A percentile compares a stretch with the other conserved stretches of the same genome.
Conservation (phyloP, 2,329 filamentous ascomycete genomes). For the Cladosporium sp. region DNA sequence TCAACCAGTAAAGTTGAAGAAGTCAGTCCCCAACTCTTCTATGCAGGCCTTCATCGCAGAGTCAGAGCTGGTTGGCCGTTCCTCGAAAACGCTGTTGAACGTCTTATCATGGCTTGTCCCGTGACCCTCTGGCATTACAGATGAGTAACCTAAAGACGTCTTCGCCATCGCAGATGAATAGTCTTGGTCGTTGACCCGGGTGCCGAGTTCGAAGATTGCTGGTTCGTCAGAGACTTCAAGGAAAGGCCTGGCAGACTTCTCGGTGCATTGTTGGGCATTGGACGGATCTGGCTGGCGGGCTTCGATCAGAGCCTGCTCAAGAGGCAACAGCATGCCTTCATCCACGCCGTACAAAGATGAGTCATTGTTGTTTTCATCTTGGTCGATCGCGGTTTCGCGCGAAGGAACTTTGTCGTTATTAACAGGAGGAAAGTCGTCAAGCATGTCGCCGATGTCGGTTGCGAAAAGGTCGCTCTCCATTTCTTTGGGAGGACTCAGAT, state of each 20-base stretch:
- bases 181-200: not conserved
- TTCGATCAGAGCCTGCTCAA: not conserved
- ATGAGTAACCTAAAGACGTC: not conserved
- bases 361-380: not conserved
- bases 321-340: not conserved
- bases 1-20: conserved; percentile 29
- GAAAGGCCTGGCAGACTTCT: not conserved
- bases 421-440: conserved; percentile 16
- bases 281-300: not conserved
- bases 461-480: not conserved
- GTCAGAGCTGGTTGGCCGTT: conserved; percentile 15
- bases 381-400: not conserved
- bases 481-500: not conserved
- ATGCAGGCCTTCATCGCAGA: conserved; percentile 30
- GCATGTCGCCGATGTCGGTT: conserved; percentile 25
- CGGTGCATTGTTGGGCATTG: not conserved
- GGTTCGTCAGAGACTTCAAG: conserved; percentile 12
- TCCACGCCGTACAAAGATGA: not conserved
- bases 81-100: not conserved
- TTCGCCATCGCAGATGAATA: not conserved
- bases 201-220: not conserved
- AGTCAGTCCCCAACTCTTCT: conserved; percentile 31
- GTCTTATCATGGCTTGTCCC: not conserved
- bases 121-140: not conserved
- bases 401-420: not conserved